Percentiles rank a stretch among this genome's conserved stretches.
These are phyloP conservation scores for Pseudotulostoma volvatum DNA, from an alignment of 495 filamentous ascomycete genomes.

Conservation along the genomic window DNA sequence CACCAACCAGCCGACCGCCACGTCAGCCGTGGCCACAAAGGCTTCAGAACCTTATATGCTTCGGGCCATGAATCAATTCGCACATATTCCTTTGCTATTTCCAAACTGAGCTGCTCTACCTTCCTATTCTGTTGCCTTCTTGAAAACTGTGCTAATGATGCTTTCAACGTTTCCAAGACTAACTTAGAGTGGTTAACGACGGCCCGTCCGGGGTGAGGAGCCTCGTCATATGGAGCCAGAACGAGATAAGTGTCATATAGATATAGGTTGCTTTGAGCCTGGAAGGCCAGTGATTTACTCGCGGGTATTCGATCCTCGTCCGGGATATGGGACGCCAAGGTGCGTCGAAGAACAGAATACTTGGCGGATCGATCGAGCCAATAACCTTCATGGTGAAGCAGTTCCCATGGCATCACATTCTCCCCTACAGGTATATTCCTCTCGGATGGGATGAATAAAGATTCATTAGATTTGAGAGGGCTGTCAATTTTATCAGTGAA, in stretches of 20 bases:
- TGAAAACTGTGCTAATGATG: slow-evolving; percentile 48
- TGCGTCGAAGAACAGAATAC: slow-evolving; percentile 42
- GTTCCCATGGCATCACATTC: slow-evolving; percentile 56
- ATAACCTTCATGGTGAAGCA: slow-evolving; percentile 75
- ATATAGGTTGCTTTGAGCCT: slow-evolving; percentile 49
- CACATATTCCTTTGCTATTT: slow-evolving; percentile 53
- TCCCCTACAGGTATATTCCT: slow-evolving; percentile 49
- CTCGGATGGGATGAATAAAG: slow-evolving; percentile 45
- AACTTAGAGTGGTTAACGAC: slow-evolving; percentile 48
- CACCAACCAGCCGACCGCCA: slow-evolving; percentile 77
- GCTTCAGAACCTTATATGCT: slow-evolving; percentile 47
- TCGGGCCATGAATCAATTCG: slow-evolving; percentile 44
- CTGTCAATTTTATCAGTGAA: slow-evolving; percentile 13
- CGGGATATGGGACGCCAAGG: slow-evolving; percentile 49
- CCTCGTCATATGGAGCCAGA: slow-evolving; percentile 58
- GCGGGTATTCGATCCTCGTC: slow-evolving; percentile 57
- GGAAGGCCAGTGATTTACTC: slow-evolving; percentile 26
- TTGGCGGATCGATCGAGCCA: slow-evolving; percentile 61
- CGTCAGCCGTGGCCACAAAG: slow-evolving; percentile 54
- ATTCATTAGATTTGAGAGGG: slow-evolving; percentile 10
- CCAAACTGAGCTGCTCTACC: slow-evolving; percentile 51
- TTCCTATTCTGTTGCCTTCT: slow-evolving; percentile 44
- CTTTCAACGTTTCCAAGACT: slow-evolving; percentile 42
- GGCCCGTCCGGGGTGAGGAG: slow-evolving; percentile 30
- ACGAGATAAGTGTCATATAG: slow-evolving; percentile 79